phyloP scores from a whole-genome alignment of 345 rosid species.

The Eucalyptus sp. region DNA sequence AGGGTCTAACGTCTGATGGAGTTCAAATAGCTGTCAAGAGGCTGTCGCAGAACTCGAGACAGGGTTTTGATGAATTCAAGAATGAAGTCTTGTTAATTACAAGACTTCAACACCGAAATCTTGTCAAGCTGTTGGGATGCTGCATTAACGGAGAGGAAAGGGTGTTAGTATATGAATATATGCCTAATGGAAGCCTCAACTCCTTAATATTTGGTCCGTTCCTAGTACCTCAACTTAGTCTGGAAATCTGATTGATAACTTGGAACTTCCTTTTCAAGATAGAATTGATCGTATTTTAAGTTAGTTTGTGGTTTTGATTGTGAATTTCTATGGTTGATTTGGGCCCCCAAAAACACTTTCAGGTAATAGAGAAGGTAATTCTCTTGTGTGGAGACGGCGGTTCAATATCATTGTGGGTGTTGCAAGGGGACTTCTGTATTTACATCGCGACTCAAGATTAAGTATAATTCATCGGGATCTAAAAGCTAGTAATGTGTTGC shows the following conservation, averaged over 20 bases:
- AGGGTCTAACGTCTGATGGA: conserved; percentile 1
- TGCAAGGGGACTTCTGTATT: background rate
- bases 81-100: background rate
- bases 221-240: background rate
- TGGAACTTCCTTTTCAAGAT: too few species aligned
- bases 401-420: background rate
- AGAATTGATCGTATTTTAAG: background rate
- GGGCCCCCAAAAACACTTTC: background rate
- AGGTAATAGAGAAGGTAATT: background rate
- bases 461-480: background rate
- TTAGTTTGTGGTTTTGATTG: background rate
- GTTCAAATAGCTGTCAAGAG: conserved; percentile 2
- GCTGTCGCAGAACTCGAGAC: background rate
- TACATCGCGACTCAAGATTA: background rate
- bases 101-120: conserved; percentile 5
- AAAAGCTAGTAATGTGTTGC: background rate
- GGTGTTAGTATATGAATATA: background rate
- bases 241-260: background rate
- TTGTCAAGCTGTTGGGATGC: background rate
- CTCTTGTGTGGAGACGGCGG: background rate
- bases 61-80: background rate
- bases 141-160: background rate
- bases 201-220: background rate
- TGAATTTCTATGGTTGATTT: background rate
- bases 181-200: background rate